These are phyloP conservation scores for Oryza meridionalis DNA, from an alignment of 176 grass and related monocot genomes.

Conservation along the genomic window DNA sequence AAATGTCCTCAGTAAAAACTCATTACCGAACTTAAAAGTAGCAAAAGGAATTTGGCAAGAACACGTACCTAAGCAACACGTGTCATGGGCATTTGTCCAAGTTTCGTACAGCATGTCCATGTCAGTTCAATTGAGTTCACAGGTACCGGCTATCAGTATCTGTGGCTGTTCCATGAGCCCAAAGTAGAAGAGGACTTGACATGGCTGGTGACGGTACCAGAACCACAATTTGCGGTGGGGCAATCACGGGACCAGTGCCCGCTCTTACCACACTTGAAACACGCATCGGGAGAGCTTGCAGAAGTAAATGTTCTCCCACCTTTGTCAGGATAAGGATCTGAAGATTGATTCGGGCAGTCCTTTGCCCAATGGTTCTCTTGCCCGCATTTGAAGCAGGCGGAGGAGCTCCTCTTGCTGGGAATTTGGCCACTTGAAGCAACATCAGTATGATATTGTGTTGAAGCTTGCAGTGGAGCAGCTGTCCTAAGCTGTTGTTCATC, in stretches of 20 bases:
- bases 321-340: slow-evolving; percentile 51
- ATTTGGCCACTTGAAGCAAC: slow-evolving; percentile 43
- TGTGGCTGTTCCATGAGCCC: slow-evolving; percentile 46
- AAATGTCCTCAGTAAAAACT: slow-evolving; percentile 13
- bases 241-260: slow-evolving; percentile 78
- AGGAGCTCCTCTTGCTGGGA: slow-evolving; percentile 44
- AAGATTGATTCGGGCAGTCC: slow-evolving; percentile 71
- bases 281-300: slow-evolving; percentile 42
- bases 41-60: slow-evolving; percentile 24
- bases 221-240: slow-evolving; percentile 46
- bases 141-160: slow-evolving; percentile 43
- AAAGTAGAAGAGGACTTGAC: slow-evolving; percentile 49
- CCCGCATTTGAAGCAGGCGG: slow-evolving; percentile 77
- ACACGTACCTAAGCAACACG: slow-evolving; percentile 42
- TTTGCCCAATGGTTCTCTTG: slow-evolving; percentile 80
- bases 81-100: slow-evolving; percentile 42
- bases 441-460: slow-evolving; percentile 25
- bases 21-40: neutral
- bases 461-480: slow-evolving; percentile 43
- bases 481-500: slow-evolving; percentile 42
- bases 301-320: slow-evolving; percentile 45
- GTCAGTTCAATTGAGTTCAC: slow-evolving; percentile 58
- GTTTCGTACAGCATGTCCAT: slow-evolving; percentile 50
- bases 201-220: slow-evolving; percentile 29
- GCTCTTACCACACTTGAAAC: slow-evolving; percentile 72